Evolutionary conservation across 331 rosid species (phyloP).

Genomic region (Cydonia oblonga): DNA sequence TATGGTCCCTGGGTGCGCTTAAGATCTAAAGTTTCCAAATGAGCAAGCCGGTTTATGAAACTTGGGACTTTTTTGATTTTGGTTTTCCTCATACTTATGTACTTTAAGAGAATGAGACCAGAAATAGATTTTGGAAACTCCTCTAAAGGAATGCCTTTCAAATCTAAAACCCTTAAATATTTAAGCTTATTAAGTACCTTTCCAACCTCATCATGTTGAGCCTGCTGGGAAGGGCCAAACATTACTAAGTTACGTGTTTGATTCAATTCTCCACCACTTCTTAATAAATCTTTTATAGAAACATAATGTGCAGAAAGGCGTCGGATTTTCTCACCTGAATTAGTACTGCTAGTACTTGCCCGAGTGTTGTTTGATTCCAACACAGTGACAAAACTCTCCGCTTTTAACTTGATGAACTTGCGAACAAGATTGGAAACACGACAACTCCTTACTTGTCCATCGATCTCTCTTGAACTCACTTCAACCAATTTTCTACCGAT

Average conservation of each 20-base stretch:
- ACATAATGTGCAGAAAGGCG: not conserved
- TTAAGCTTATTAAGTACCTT: not conserved
- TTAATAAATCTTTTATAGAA: not conserved
- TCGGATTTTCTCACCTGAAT: not conserved
- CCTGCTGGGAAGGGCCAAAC: not conserved
- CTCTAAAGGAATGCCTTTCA: not conserved
- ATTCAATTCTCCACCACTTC: not conserved
- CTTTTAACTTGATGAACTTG: not conserved
- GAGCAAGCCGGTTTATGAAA: not conserved
- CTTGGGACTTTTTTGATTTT: conserved; percentile 1
- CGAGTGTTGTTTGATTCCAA: not conserved
- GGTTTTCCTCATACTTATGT: not conserved
- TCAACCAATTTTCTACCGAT: not conserved
- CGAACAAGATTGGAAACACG: conserved; percentile 2
- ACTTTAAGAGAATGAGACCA: not conserved
- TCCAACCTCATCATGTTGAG: not conserved
- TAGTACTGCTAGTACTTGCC: not conserved
- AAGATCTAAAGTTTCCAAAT: conserved; percentile 17
- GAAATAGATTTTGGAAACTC: not conserved
- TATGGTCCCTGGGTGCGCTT: not conserved
- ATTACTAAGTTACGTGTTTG: not conserved
- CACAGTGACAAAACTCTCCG: not conserved
- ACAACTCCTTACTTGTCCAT: conserved; percentile 1
- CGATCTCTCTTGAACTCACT: not conserved
- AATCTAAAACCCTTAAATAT: conserved; percentile 7